These are phyloP conservation scores for Globisporangium cystogenes DNA, from an alignment of 352 stramenopile species.

Conservation along the genomic window DNA sequence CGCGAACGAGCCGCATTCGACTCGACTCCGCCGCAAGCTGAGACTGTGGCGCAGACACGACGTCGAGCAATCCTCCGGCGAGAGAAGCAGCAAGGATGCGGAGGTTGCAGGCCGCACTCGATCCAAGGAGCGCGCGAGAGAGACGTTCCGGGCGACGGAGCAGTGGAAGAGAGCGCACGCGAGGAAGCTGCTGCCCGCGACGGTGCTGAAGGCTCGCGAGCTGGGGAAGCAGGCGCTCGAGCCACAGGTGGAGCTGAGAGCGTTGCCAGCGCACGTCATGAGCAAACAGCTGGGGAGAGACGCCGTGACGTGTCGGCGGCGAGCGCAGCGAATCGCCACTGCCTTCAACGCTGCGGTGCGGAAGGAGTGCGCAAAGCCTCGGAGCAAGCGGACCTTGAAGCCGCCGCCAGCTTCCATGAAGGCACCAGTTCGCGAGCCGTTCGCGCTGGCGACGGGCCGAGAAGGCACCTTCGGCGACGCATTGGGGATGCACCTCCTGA, in stretches of 20 bases:
- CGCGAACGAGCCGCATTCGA: background rate
- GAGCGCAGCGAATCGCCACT: conserved; percentile 6
- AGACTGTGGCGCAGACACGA: conserved; percentile 4
- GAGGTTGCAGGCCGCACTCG: background rate
- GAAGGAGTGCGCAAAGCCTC: conserved; percentile 2
- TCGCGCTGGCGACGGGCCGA: conserved; percentile 6
- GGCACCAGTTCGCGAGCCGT: background rate
- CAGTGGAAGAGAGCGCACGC: conserved; percentile 15
- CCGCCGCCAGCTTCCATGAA: background rate
- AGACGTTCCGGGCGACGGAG: conserved; percentile 3
- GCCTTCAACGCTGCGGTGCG: conserved; percentile 2
- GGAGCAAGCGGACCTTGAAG: too few relatives aligned
- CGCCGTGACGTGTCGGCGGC: conserved; percentile 12
- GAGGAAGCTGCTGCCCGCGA: conserved; percentile 3
- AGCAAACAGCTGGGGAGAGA: conserved; percentile 18
- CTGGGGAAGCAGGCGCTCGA: background rate
- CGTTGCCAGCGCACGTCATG: conserved; percentile 12
- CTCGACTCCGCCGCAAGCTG: conserved; percentile 1
- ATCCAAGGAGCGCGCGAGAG: background rate
- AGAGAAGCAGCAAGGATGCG: background rate
- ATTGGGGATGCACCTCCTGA: conserved; percentile 1
- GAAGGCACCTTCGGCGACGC: background rate
- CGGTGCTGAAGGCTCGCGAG: background rate
- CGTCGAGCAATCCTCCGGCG: background rate
- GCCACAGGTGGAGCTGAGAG: background rate